Conservation (phyloP, 768 basidiomycete genomes). For the Rhizopogon vesiculosus region DNA sequence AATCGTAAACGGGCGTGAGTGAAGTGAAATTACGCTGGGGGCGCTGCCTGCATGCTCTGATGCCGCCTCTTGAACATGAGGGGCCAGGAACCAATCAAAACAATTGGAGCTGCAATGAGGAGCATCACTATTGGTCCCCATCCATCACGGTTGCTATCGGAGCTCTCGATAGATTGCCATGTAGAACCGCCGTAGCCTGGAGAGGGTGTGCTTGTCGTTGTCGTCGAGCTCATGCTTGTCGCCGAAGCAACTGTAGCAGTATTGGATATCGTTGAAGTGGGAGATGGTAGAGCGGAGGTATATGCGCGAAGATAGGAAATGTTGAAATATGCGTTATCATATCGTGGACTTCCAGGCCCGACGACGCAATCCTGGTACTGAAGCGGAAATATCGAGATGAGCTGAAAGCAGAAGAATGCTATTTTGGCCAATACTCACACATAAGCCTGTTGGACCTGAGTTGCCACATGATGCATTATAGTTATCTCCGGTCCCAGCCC, state of each 20-base stretch:
- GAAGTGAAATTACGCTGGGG: background rate
- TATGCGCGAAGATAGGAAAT: constrained; percentile 63
- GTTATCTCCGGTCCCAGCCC: constrained; percentile 44
- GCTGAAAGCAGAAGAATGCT: background rate
- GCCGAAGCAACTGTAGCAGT: background rate
- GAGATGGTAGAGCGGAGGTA: constrained; percentile 19
- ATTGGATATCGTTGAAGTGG: constrained; percentile 4
- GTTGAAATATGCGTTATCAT: constrained; percentile 62
- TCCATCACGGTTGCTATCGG: background rate
- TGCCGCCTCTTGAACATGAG: background rate
- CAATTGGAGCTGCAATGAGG: background rate
- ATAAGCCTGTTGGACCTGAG: constrained; percentile 33
- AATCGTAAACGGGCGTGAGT: background rate
- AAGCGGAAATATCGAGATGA: background rate
- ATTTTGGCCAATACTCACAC: constrained; percentile 26
- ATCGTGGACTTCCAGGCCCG: constrained; percentile 49
- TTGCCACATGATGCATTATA: constrained; percentile 39
- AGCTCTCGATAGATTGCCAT: background rate
- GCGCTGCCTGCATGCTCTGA: background rate
- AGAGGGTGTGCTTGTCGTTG: background rate
- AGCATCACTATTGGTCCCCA: background rate
- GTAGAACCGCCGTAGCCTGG: background rate
- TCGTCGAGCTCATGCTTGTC: background rate
- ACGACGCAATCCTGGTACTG: constrained; percentile 54
- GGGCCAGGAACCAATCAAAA: background rate